Percentiles rank a stretch among this genome's conserved stretches.
These are phyloP conservation scores for Solanum pinnatisectum DNA, from an alignment of 257 asterid genomes.

Conservation along the genomic window DNA sequence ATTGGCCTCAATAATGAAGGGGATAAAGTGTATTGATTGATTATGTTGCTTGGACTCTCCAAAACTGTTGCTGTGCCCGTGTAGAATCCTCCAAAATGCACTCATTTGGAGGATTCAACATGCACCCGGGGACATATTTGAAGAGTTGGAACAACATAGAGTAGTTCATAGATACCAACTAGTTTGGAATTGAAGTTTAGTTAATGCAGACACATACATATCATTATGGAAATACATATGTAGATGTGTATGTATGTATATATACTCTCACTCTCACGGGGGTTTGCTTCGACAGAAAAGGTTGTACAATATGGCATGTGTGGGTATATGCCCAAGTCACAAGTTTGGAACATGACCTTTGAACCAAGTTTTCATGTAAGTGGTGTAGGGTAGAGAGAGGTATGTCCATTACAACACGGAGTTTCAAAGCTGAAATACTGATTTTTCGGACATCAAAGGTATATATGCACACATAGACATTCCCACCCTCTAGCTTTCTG, in stretches of 20 bases:
- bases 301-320: neutral
- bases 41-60: neutral
- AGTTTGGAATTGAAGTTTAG: neutral
- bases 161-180: neutral
- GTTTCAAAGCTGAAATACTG: neutral
- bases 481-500: neutral
- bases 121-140: neutral
- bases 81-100: neutral
- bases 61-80: fast-evolving
- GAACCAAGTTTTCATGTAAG: neutral
- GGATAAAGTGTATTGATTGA: neutral
- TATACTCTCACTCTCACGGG: neutral
- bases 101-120: neutral
- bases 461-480: neutral
- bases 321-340: neutral
- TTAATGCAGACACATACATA: neutral
- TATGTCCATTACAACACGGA: neutral
- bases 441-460: neutral
- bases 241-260: neutral
- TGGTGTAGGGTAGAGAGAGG: neutral
- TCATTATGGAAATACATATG: neutral
- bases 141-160: neutral
- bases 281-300: neutral
- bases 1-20: neutral
- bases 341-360: neutral